Base-by-base conservation (phyloP, 371 early-diverging fungal genomes). In the Massospora cicadina region DNA sequence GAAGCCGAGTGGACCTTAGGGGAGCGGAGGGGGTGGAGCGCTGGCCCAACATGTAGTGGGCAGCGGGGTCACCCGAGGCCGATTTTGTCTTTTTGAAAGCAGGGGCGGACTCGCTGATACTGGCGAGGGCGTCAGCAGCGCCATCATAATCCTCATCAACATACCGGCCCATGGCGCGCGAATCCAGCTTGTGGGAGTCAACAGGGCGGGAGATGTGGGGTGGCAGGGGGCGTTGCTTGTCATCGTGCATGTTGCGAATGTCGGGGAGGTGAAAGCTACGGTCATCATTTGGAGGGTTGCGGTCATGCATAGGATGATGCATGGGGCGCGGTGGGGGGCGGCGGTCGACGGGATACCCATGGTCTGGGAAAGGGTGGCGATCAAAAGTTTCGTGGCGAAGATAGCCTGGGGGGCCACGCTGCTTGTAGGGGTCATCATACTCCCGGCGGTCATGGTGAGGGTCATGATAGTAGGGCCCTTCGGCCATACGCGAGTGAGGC, bases 121-220 rank as follows among this genome's bases (percentile, higher is more conserved):
- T 55, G 13, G 56, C 64, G 12, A 64, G 31, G 23, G 64, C 30
- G 23, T 65, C 58, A 28, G 33, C 59, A 24, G 64, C 54, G 21
- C 65, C 58, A 27, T 65, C 65, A 24, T 65, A 65, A 23, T 65
- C 65, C 13, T 65, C 65, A 59, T 65, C 65, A 23, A 65, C 60
- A 27, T 58, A 43, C 3, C 65, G n/a, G 33, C n/a, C 31, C 24
- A 12, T 25, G 65, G 26, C 12, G 58, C 58, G 29, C 13, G 7
- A 54, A 59, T 60, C 33, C 43, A n/a, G 54, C 54, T 12, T 26
- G 21, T 12, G 60, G 32, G 26, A 7, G 43, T 59, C 65, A 30
- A 25, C 26, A 58, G 60, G 54, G 2, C 32, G 27, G 17, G 31
- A 33, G 3, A 33, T 26, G 1, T 60, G 59, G n/a, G 53, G 53